Evolutionary conservation across 768 basidiomycete species (phyloP).

Genomic region (Boletus coccyginus): DNA sequence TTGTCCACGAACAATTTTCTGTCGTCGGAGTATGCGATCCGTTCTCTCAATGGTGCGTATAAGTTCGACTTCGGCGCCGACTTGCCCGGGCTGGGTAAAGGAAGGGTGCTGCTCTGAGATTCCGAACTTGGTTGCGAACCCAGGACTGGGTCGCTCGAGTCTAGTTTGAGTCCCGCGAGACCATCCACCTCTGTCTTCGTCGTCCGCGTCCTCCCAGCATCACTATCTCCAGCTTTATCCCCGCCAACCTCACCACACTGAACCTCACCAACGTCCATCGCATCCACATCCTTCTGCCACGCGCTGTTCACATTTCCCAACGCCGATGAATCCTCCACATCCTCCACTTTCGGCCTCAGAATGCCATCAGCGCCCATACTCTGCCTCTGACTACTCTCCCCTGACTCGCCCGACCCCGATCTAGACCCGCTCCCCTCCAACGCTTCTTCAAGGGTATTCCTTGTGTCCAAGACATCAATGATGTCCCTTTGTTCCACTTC

Average conservation of each 20-base stretch:
- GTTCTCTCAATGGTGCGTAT: constrained; percentile 58
- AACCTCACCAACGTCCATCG: constrained; percentile 36
- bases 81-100: constrained; percentile 31
- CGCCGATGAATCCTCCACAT: constrained; percentile 55
- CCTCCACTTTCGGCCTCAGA: constrained; percentile 49
- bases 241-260: constrained; percentile 27
- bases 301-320: constrained; percentile 25
- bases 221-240: constrained; percentile 6
- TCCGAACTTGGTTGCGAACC: constrained; percentile 39
- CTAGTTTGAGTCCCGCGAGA: constrained; percentile 46
- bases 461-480: constrained; percentile 59
- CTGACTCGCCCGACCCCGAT: constrained; percentile 30
- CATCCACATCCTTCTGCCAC: constrained; percentile 20
- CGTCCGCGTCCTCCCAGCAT: constrained; percentile 17
- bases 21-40: constrained; percentile 45
- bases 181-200: constrained; percentile 27
- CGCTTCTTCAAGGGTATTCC: constrained; percentile 54
- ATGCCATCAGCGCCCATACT: constrained; percentile 25
- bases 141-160: constrained; percentile 56
- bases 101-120: constrained; percentile 27
- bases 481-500: constrained; percentile 53
- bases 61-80: constrained; percentile 40
- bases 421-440: constrained; percentile 38
- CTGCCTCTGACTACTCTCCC: constrained; percentile 36
- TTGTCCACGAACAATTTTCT: constrained; percentile 53